Base-by-base conservation (phyloP, 2,329 filamentous ascomycete species). In the Microcyclospora pomicola region DNA sequence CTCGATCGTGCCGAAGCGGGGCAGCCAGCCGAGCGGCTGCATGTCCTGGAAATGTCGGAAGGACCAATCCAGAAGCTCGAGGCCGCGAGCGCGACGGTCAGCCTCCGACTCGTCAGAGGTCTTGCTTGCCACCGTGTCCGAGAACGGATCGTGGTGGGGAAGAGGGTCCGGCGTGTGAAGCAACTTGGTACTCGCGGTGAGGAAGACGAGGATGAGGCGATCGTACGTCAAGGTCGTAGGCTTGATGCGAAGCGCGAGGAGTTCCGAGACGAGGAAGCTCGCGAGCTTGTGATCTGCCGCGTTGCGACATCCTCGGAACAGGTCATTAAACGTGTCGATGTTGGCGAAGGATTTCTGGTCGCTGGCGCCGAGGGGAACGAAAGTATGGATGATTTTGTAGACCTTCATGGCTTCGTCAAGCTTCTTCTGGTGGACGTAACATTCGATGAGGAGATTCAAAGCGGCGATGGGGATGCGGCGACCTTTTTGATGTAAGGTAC, bases 221-320 rank as follows among this genome's bases (percentile, higher is more conserved):
- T 80, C 75, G 46, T 80, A 80, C 0, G 76, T 80, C 13, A 68
- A 46, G n/a, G 59, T 51, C 42, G 76, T 66, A 0, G 77, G 74
- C 12, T 61, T 49, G 19, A 80, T 58, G 6, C 62, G 61, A 7
- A 76, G 58, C 9, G 68, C 63, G 5, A 69, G 61, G 69, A 82
- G 77, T 49, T 82, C 77, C 12, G 68, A 64, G 9, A 73, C 68
- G 2, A 80, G 58, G 49, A 75, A 78, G 58, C 76, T 73, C 33
- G 74, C 74, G 5, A 70, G 59, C 29, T 71, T 63, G 40, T 72
- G 71, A 40, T 68, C 64, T 6, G 43, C 48, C 19, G 45, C 48
- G 27, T 47, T 40, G 42, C 51, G 29, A 39, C 51, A 44, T 49
- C 60, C 42, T 19, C 49, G 49, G 19, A 58, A 48, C 1, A 82